Evolutionary conservation across 1,284 basidiomycete genomes (phyloP).

Genomic region (Rhodotorula sp.): DNA sequence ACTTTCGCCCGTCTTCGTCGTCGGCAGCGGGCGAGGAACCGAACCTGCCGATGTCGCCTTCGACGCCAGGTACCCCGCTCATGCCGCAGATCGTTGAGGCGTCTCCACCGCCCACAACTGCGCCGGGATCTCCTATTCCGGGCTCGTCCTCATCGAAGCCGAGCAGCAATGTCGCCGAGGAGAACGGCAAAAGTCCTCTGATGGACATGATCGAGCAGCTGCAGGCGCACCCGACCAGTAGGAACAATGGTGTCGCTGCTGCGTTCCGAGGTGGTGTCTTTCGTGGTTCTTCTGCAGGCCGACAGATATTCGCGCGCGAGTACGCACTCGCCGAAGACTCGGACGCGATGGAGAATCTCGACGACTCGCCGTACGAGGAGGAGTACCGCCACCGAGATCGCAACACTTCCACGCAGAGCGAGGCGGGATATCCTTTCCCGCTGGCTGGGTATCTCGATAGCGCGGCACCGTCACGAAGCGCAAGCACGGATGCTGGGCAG

Average conservation of each 20-base stretch:
- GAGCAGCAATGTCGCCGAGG: not conserved
- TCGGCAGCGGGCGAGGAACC: not conserved
- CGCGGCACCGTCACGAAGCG: not conserved
- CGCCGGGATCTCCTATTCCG: too few relatives aligned
- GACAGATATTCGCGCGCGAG: not conserved
- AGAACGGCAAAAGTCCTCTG: conserved; percentile 3
- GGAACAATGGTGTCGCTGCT: not conserved
- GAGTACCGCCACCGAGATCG: not conserved
- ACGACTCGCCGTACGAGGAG: not conserved
- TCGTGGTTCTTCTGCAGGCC: not conserved
- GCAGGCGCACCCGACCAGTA: not conserved
- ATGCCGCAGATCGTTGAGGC: not conserved
- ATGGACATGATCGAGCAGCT: conserved; percentile 14
- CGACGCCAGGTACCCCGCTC: not conserved
- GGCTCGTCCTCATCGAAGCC: too few relatives aligned
- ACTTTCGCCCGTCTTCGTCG: not conserved
- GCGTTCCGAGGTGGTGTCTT: too few relatives aligned
- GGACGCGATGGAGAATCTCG: not conserved
- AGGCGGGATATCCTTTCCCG: conserved; percentile 15
- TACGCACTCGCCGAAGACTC: not conserved
- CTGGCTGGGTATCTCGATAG: conserved; percentile 19
- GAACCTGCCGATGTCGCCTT: not conserved
- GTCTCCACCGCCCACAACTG: not conserved
- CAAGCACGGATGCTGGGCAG: not conserved
- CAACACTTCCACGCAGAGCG: not conserved